phyloP scores from a whole-genome alignment of 208 protist genomes.

The Wallacemonas sp. region DNA sequence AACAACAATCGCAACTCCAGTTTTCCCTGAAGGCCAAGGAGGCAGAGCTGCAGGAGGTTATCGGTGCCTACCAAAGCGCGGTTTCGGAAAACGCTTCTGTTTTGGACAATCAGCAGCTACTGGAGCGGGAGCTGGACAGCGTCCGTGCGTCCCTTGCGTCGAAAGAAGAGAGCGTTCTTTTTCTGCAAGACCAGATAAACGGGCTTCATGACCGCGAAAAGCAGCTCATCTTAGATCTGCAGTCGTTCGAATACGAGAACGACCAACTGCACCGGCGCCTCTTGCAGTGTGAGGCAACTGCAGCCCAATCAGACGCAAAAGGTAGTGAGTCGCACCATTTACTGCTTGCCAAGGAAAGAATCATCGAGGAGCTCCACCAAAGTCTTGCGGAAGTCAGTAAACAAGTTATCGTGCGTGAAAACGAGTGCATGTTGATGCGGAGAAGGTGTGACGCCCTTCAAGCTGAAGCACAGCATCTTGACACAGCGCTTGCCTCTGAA shows the following conservation, averaged over 20 bases:
- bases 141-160: constrained; percentile 57
- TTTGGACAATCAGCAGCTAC: constrained; percentile 44
- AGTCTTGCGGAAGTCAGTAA: constrained; percentile 79
- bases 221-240: constrained; percentile 75
- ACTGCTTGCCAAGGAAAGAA: constrained; percentile 50
- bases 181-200: constrained; percentile 73
- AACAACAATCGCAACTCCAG: constrained; percentile 49
- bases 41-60: constrained; percentile 67
- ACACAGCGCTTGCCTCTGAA: constrained; percentile 31
- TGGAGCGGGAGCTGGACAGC: constrained; percentile 77
- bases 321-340: constrained; percentile 56
- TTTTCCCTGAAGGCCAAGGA: constrained; percentile 79
- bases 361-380: constrained; percentile 76
- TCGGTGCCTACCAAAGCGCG: constrained; percentile 71
- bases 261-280: constrained; percentile 67
- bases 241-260: constrained; percentile 83
- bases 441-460: constrained; percentile 58
- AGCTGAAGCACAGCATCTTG: constrained; percentile 45
- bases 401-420: constrained; percentile 77
- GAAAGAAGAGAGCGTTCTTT: constrained; percentile 72
- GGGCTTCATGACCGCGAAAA: constrained; percentile 75
- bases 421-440: constrained; percentile 71
- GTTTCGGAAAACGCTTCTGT: constrained; percentile 62
- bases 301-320: constrained; percentile 39
- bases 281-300: constrained; percentile 42